Base-by-base conservation (phyloP, 345 rosid species). In the Lepidium africanum region DNA sequence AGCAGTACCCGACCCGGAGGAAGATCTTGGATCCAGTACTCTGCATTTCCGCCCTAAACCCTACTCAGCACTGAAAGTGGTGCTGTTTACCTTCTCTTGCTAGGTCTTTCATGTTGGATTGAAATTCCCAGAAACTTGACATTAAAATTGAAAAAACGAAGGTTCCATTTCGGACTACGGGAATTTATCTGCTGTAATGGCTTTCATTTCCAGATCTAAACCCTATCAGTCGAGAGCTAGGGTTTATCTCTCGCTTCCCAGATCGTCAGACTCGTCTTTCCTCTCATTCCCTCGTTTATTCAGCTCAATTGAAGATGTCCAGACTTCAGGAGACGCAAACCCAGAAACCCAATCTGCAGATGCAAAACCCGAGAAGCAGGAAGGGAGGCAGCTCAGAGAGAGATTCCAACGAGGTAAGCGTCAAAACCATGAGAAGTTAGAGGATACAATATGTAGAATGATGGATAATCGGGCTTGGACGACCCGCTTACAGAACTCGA, bases 381-480 rank as follows among this genome's bases (percentile, higher is more conserved):
- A 74, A 5, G 47, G 19, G 66, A 69, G 21, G 14, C 65, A 25
- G 14, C 52, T 30, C 17, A 45, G 32, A 4, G 89, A 64, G 75
- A 52, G 82, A 51, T 42, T 70, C 48, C 84, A 72, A 9, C 79
- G 65, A 76, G 80, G 65, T 71, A 76, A 76, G 69, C 73, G 17
- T 46, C 80, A 71, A 66, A 46, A 46, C 76, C 75, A 86, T 4
- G 96, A 86, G 61, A 92, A 84, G 62, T 7, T 86, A 23, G 98
- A 92, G 75, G 93, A 90, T 51, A 74, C 76, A 11, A 85, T 92
- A n/a, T 92, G 96, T 70, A 80, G 88, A 68, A 88, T 92, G 96
- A 89, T 92, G 96, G 82, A 83, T 30, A 84, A 76, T 10, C 85
- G 92, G 33, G 88, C 81, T 7, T 92, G 96, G 98, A 92, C 96